phyloP scores from a whole-genome alignment of 805 yeast species.

The Zygoascus bituminiphila region DNA sequence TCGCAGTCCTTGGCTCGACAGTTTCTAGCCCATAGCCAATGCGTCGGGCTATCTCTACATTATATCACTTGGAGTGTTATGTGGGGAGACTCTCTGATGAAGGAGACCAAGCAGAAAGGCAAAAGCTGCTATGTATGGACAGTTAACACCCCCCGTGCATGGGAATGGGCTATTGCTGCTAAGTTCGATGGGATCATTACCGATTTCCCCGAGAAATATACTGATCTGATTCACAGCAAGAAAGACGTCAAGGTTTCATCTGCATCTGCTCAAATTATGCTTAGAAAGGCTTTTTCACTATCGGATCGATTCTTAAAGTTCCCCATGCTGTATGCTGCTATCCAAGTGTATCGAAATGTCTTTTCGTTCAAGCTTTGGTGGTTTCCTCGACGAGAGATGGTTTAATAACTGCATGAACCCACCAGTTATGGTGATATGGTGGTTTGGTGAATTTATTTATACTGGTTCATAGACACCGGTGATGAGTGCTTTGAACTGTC shows the following conservation, averaged over 20 bases:
- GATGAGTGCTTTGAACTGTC: too few relatives aligned
- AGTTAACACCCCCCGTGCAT: slow-evolving; percentile 33
- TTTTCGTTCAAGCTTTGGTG: neutral
- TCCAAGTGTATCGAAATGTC: neutral
- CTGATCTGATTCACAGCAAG: slow-evolving; percentile 5
- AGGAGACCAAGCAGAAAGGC: slow-evolving; percentile 26
- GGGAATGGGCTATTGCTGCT: slow-evolving; percentile 31
- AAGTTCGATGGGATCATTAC: slow-evolving; percentile 36
- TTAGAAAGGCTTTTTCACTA: slow-evolving; percentile 3
- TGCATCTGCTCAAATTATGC: neutral
- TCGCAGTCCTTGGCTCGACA: slow-evolving; percentile 28
- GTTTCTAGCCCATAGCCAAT: slow-evolving; percentile 39
- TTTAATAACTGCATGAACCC: too few relatives aligned
- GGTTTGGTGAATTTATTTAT: too few relatives aligned
- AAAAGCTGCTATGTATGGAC: slow-evolving; percentile 46
- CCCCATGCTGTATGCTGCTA: neutral
- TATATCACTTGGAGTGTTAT: slow-evolving; percentile 37
- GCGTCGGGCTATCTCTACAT: slow-evolving; percentile 48
- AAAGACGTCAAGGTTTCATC: neutral
- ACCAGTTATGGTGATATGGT: too few relatives aligned
- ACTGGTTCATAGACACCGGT: too few relatives aligned
- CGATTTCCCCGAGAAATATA: slow-evolving; percentile 25
- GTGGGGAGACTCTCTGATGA: slow-evolving; percentile 28
- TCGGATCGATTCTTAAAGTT: neutral
- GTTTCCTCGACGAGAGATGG: neutral